A percentile compares a stretch with the other conserved stretches of the same genome.
Evolutionary conservation across 805 yeast species (phyloP).

Genomic region (Clavispora phyllophila): DNA sequence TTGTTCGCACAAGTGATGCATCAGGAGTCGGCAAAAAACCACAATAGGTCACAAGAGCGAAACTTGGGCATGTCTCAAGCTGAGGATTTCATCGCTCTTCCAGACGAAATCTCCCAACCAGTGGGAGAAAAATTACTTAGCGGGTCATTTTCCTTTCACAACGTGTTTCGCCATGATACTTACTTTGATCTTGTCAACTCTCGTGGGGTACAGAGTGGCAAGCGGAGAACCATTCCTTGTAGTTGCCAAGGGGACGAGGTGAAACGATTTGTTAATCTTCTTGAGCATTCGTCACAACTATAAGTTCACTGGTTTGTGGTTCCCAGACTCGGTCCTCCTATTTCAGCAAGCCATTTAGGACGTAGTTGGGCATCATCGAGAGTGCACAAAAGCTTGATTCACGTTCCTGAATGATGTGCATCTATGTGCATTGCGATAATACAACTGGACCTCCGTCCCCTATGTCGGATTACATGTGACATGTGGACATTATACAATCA

Average conservation of each 20-base stretch:
- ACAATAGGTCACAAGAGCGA: neutral
- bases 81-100: neutral
- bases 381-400: too few species aligned
- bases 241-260: constrained; percentile 2
- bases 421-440: neutral
- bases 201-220: neutral
- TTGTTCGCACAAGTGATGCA: neutral
- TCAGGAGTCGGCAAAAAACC: neutral
- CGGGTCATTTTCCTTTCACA: neutral
- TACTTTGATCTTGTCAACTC: neutral
- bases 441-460: neutral
- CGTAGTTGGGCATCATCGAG: too few species aligned
- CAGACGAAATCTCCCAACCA: neutral
- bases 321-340: too few species aligned
- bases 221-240: neutral
- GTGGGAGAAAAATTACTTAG: neutral
- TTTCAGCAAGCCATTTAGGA: too few species aligned
- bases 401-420: too few species aligned
- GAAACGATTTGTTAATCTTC: neutral
- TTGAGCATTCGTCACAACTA: neutral
- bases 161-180: neutral
- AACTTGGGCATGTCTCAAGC: neutral
- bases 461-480: neutral
- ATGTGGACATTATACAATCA: neutral
- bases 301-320: too few species aligned